Evolutionary conservation across 169 alveolate genomes (phyloP).

Genomic region (Eimeria mitis): DNA sequence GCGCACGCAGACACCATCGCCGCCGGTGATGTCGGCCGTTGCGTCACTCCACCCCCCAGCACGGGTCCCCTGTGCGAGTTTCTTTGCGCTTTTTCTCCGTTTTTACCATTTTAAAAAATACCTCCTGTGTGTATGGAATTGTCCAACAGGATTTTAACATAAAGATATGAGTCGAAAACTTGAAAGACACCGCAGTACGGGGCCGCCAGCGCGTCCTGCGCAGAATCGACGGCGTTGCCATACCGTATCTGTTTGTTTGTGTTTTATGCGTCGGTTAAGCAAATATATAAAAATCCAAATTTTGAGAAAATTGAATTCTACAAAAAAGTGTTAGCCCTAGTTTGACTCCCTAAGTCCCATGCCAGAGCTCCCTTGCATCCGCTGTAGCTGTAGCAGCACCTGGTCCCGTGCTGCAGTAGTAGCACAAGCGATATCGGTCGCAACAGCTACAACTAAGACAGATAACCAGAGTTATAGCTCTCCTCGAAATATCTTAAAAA

Average conservation of each 20-base stretch:
- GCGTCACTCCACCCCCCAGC: slow-evolving; percentile 26
- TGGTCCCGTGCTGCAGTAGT: background rate
- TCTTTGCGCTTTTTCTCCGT: background rate
- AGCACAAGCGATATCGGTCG: background rate
- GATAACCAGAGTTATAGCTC: background rate
- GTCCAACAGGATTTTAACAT: background rate
- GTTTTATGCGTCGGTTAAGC: background rate
- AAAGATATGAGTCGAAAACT: background rate
- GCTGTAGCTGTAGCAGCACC: background rate
- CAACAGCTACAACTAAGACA: background rate
- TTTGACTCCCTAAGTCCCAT: background rate
- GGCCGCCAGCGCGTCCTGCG: background rate
- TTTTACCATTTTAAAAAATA: background rate
- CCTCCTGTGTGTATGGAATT: no score
- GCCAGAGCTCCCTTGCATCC: background rate
- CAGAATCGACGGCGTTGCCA: slow-evolving; percentile 46
- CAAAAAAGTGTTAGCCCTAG: background rate
- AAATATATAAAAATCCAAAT: background rate
- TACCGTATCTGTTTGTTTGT: background rate
- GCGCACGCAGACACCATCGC: no score
- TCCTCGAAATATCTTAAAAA: background rate
- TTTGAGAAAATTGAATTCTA: background rate
- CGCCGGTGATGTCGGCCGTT: no score
- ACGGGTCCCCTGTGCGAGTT: background rate
- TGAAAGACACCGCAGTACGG: slow-evolving; percentile 8